Base-by-base conservation (phyloP, 345 rosid species). In the Anastatica hierochuntica region DNA sequence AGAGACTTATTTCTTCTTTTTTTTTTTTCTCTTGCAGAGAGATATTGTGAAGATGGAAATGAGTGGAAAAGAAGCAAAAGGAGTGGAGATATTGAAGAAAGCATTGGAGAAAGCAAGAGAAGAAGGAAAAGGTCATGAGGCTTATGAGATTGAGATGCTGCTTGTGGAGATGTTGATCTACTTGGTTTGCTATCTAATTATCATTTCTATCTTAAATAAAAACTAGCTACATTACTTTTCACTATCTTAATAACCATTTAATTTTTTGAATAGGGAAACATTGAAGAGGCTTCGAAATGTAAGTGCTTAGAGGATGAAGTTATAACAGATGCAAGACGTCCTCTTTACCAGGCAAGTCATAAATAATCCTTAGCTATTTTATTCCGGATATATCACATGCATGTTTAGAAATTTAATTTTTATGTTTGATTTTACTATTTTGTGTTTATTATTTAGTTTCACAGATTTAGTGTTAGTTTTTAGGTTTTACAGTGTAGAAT, bases 161-260 rank as follows among this genome's bases (percentile, higher is more conserved):
- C 78, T 79, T 30, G 79, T 67, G 7, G 92, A 84, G 72, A 55
- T 79, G 79, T 59, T 66, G 44, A 81, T 81, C 52, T 84, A 81
- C 76, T 65, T 75, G 85, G 88, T 81, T 43, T 21, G 60, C 55
- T 43, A 13, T 48, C 13, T 47, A 4, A 14, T 29, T 6, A 29
- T n/a, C n/a, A n/a, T n/a, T n/a, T n/a, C n/a, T n/a, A n/a, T n/a
- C n/a, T n/a, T n/a, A n/a, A n/a, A n/a, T n/a, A n/a, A n/a, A n/a
- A n/a, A n/a, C n/a, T n/a, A n/a, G n/a, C 27, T 24, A 24, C 27
- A 24, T 24, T 24, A 29, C 8, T 29, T n/a, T 14, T 40, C 24
- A 24, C 24, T 8, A 10, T 51, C 5, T 58, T 4, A 3, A 44
- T 10, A 7, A 14, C 30, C 1, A 42, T 7, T 8, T 34, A 2